Evolutionary conservation across 345 rosid species (phyloP).

Genomic region (Gossypium stocksii): DNA sequence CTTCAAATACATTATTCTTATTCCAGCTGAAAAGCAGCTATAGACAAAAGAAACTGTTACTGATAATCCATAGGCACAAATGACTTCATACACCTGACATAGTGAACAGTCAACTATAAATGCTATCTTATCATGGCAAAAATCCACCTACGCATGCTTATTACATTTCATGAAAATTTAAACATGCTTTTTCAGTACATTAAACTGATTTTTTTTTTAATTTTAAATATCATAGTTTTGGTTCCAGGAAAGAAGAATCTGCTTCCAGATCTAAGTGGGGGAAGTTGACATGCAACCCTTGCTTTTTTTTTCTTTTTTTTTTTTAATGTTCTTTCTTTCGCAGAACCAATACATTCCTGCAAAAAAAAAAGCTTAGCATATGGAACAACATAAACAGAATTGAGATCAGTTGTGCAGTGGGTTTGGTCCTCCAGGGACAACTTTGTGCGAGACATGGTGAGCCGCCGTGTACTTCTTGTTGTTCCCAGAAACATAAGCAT

Average conservation of each 20-base stretch:
- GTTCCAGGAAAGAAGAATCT: constrained; percentile 23
- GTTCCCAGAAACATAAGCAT: constrained; percentile 4
- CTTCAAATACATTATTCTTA: neutral
- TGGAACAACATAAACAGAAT: neutral
- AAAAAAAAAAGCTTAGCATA: neutral
- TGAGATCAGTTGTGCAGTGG: constrained; percentile 50
- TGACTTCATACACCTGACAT: neutral
- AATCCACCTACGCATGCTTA: neutral
- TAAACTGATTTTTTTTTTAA: neutral
- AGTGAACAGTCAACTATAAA: neutral
- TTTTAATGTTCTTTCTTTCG: neutral
- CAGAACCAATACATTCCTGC: constrained; percentile 7
- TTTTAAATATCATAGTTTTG: neutral
- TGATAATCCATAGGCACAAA: neutral
- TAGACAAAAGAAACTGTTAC: neutral
- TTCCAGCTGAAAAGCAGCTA: neutral
- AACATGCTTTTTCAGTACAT: neutral
- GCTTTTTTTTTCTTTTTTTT: neutral
- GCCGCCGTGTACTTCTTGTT: constrained; percentile 8
- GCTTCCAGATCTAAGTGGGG: constrained; percentile 4
- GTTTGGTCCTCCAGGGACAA: constrained; percentile 53
- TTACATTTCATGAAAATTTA: neutral
- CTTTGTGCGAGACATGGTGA: constrained; percentile 20
- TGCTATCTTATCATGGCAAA: neutral
- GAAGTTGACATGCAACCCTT: neutral